Evolutionary conservation across 108 stramenopile genomes (phyloP).

Genomic region (Nannochloropsis gaditana): DNA sequence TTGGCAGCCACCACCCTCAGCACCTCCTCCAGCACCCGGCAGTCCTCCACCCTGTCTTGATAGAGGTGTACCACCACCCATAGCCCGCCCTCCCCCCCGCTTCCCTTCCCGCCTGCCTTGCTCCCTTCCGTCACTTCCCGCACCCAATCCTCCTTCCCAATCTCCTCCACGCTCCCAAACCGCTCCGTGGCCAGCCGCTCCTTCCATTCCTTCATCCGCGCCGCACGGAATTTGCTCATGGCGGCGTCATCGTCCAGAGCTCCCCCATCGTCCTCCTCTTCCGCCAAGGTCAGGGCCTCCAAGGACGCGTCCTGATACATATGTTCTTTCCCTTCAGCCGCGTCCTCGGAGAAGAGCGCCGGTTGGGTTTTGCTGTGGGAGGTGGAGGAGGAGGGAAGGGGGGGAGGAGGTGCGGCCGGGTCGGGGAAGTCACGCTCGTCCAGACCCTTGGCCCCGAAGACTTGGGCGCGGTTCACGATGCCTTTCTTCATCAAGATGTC

Average conservation of each 20-base stretch:
- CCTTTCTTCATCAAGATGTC: constrained; percentile 44
- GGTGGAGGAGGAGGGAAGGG: not conserved
- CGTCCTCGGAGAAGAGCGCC: not conserved
- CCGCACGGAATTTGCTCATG: constrained; percentile 23
- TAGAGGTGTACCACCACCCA: constrained; percentile 55
- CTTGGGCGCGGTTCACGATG: constrained; percentile 33
- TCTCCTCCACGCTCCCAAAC: constrained; percentile 53
- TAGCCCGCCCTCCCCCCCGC: not conserved
- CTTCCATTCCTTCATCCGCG: constrained; percentile 50
- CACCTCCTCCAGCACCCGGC: constrained; percentile 49
- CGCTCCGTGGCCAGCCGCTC: constrained; percentile 36
- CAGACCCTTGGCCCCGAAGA: constrained; percentile 37
- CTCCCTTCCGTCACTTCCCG: constrained; percentile 57
- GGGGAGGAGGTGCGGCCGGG: not conserved
- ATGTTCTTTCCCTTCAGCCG: constrained; percentile 30
- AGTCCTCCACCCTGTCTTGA: constrained; percentile 52
- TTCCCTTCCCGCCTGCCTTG: constrained; percentile 25
- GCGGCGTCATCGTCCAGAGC: constrained; percentile 30
- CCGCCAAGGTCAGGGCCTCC: constrained; percentile 36
- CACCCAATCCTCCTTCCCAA: constrained; percentile 54
- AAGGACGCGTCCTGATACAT: constrained; percentile 26
- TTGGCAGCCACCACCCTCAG: constrained; percentile 44
- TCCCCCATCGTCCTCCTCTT: constrained; percentile 40
- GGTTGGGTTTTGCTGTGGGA: too few relatives aligned
- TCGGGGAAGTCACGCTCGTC: constrained; percentile 38